Base-by-base conservation (phyloP, 139 green algal genomes). In the Spirogloea muscicola region DNA sequence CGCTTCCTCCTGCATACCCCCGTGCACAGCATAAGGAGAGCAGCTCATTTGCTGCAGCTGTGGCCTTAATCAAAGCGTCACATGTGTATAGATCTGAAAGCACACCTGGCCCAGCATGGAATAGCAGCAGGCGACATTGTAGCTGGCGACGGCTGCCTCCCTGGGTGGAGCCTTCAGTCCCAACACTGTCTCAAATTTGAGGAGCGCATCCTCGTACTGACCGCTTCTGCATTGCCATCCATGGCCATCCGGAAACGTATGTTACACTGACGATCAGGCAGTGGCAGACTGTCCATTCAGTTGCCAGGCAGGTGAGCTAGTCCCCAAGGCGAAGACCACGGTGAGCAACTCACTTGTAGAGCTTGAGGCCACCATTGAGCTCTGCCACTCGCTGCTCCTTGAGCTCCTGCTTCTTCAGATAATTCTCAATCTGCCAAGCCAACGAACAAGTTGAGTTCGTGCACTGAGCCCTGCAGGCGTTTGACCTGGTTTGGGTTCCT, bases 61-160 rank as follows among this genome's bases (percentile, higher is more conserved):
- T 58, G 48, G 27, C 2, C 46, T 57, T 1, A 57, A 21, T 25
- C 48, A 16, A 58, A 25, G 48, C 25, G 3, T 25, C 16, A 51
- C 10, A 51, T 51, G 43, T 51, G 43, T 16, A 51, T 16, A 51
- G 10, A 16, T 51, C 10, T 25, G 43, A 51, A n/a, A n/a, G n/a
- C n/a, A 39, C 62, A 82, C 74, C 49, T 84, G n/a, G 29, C 48
- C 36, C 1, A 88, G 51, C 44, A 80, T 85, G 39, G 87, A 90
- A 85, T 97, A 99, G 86, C 92, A 97, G 91, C 94, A 99, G 1
- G 94, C 93, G 41, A 96, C 87, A 82, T 98, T 98, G 90, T 98
- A 98, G 74, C 92, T 91, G 0, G 93, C 87, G n/a, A 98, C 88
- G 38, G 86, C 86, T 86, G 93, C 93, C 67, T 98, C 90, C 33